Percentiles rank a stretch among this genome's conserved stretches.
Conservation (phyloP, 2,329 filamentous ascomycete genomes). For the Beauveria sp. region DNA sequence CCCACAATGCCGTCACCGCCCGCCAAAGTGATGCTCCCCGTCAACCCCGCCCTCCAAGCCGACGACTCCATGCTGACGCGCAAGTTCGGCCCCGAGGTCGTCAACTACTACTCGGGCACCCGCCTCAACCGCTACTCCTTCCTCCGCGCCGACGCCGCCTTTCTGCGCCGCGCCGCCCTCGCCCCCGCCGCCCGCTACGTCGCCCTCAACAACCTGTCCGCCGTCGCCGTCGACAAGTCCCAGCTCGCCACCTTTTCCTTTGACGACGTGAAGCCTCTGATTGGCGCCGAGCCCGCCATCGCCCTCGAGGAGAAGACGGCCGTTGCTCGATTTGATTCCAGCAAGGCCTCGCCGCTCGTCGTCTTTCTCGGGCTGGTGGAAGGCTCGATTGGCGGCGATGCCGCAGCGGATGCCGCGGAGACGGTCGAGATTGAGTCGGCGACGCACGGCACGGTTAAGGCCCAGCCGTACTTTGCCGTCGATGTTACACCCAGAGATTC, state of each 20-base stretch:
- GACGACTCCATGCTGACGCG: constrained; percentile 62
- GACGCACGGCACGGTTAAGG: constrained; percentile 61
- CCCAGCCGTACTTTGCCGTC: constrained; percentile 79
- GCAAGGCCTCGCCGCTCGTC: constrained; percentile 57
- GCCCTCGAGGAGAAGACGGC: constrained; percentile 62
- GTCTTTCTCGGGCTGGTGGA: constrained; percentile 85
- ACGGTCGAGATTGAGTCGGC: constrained; percentile 22
- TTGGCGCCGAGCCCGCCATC: constrained; percentile 64
- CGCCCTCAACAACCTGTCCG: constrained; percentile 69
- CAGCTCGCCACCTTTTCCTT: constrained; percentile 62
- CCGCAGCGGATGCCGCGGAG: constrained; percentile 14
- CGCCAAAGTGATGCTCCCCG: constrained; percentile 34
- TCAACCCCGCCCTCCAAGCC: constrained; percentile 36
- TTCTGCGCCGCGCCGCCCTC: constrained; percentile 59
- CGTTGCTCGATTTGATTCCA: constrained; percentile 67
- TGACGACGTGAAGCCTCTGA: constrained; percentile 60
- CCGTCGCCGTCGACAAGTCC: constrained; percentile 51
- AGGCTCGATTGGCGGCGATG: constrained; percentile 37
- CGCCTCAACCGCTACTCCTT: constrained; percentile 76
- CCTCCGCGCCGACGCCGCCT: constrained; percentile 61
- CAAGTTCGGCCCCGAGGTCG: constrained; percentile 71
- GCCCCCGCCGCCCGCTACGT: constrained; percentile 65
- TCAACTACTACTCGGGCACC: constrained; percentile 78
- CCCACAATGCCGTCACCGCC: constrained; percentile 5
- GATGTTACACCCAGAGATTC: constrained; percentile 71